phyloP scores from a whole-genome alignment of 2,329 filamentous ascomycete species.

The Epichloe elymi region DNA sequence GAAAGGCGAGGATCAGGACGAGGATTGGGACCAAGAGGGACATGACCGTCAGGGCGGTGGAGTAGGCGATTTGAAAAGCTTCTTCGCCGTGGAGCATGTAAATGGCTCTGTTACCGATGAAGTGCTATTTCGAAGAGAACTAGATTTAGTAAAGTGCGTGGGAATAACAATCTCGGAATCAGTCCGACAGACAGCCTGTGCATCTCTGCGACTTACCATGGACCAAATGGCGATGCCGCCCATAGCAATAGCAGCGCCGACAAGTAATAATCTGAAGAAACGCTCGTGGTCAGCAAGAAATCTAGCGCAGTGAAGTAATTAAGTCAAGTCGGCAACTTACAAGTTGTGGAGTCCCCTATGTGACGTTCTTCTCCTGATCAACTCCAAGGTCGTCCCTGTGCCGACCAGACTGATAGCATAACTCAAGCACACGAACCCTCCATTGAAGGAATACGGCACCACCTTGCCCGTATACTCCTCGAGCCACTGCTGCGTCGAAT shows the following conservation, averaged over 20 bases:
- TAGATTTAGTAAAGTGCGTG: neutral
- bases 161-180: neutral
- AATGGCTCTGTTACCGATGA: conserved; percentile 69
- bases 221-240: conserved; percentile 64
- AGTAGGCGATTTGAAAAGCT: conserved; percentile 60
- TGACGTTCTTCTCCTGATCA: conserved; percentile 65
- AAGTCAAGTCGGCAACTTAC: conserved; percentile 26
- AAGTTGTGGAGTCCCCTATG: conserved; percentile 56
- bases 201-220: conserved; percentile 33
- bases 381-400: conserved; percentile 64
- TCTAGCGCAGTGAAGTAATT: too few species aligned
- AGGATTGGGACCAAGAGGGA: conserved; percentile 69
- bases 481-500: conserved; percentile 12
- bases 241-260: conserved; percentile 56
- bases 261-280: conserved; percentile 42
- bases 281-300: neutral
- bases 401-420: conserved; percentile 67
- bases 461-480: conserved; percentile 29
- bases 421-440: conserved; percentile 58
- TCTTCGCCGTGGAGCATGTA: conserved; percentile 48
- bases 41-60: conserved; percentile 52
- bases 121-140: conserved; percentile 1
- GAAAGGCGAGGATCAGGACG: conserved; percentile 62
- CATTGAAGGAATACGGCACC: conserved; percentile 36
- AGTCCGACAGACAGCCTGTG: too few species aligned